Conservation (phyloP, 202 grass and related monocot species). For the Musa balbisiana region DNA sequence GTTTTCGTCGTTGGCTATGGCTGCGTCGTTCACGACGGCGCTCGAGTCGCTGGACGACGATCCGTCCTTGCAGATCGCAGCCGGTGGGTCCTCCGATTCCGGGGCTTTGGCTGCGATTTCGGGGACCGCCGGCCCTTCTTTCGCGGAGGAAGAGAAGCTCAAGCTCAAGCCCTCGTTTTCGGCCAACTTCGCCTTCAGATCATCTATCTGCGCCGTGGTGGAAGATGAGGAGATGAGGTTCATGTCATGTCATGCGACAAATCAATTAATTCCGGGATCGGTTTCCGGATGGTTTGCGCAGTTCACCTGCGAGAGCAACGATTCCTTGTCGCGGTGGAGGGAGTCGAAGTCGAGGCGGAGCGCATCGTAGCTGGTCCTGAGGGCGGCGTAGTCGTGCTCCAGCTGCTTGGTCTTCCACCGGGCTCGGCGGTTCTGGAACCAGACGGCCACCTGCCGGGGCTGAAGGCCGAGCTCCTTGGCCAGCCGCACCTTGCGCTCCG, state of each 20-base stretch:
- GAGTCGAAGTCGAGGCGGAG: constrained; percentile 10
- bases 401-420: constrained; percentile 12
- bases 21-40: not conserved
- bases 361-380: constrained; percentile 3
- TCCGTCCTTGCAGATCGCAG: constrained; percentile 17
- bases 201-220: not conserved
- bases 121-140: not conserved
- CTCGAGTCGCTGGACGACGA: constrained; percentile 7
- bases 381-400: not conserved
- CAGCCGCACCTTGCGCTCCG: constrained; percentile 3
- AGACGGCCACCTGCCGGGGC: constrained; percentile 4
- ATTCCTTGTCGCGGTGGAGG: constrained; percentile 5
- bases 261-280: too few relatives aligned
- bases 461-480: constrained; percentile 9
- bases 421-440: constrained; percentile 15
- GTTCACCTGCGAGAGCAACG: constrained; percentile 1
- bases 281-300: too few relatives aligned
- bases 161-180: not conserved
- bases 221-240: not conserved
- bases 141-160: not conserved
- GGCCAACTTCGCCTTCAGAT: not conserved
- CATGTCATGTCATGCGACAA: too few relatives aligned
- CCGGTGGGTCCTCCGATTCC: not conserved
- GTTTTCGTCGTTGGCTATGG: not conserved
- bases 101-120: not conserved